Evolutionary conservation across 2,329 filamentous ascomycete species (phyloP).

Genomic region (Tolypocladium pustulatum): DNA sequence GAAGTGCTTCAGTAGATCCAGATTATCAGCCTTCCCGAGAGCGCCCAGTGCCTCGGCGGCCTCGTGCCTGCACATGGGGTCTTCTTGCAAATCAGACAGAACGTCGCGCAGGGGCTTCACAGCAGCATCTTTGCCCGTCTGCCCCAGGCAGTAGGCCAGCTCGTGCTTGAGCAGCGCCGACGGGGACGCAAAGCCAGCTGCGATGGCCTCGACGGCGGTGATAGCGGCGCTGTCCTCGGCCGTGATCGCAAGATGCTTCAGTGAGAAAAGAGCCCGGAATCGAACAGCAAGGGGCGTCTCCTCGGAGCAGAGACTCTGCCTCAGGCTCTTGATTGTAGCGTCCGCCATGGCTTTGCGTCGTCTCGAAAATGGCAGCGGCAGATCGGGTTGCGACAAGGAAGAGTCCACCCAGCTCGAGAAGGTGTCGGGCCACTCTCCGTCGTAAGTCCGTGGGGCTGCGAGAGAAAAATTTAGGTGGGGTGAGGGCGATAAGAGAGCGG

Average conservation of each 20-base stretch:
- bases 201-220: conserved; percentile 66
- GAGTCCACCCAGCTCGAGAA: neutral
- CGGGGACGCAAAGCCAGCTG: conserved; percentile 71
- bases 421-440: neutral
- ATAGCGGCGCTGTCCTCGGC: conserved; percentile 45
- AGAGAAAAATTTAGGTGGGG: conserved; percentile 26
- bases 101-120: conserved; percentile 63
- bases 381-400: neutral
- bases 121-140: conserved; percentile 69
- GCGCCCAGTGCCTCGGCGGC: conserved; percentile 91
- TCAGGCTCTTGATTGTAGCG: conserved; percentile 50
- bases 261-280: conserved; percentile 93
- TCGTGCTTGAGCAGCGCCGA: conserved; percentile 94
- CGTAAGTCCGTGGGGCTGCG: conserved; percentile 2
- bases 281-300: conserved; percentile 72
- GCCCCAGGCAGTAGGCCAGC: conserved; percentile 90
- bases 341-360: conserved; percentile 10
- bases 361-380: neutral
- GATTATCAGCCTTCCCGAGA: conserved; percentile 61
- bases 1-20: conserved; percentile 63
- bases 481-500: conserved; percentile 13
- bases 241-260: conserved; percentile 81
- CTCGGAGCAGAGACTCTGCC: conserved; percentile 72
- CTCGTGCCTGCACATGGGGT: conserved; percentile 93
- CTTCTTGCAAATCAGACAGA: conserved; percentile 68